Percentiles rank a stretch among this genome's conserved stretches.
Evolutionary conservation across 768 basidiomycete species (phyloP).

Genomic region (Pisolithus microcarpus): DNA sequence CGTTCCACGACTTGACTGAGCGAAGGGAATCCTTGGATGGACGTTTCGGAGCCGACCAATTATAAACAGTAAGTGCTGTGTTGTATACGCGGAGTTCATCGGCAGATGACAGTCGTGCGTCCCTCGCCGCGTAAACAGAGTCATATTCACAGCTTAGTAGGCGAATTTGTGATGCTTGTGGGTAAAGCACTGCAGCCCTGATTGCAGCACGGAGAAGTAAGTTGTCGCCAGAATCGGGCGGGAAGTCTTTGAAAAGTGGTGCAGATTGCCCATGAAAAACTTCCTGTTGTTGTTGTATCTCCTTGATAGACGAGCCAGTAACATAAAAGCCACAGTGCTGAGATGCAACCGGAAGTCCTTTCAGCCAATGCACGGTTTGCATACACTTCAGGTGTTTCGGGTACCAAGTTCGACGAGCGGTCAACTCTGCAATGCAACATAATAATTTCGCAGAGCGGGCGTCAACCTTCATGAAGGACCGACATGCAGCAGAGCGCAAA

Average conservation of each 20-base stretch:
- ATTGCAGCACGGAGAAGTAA: conserved; percentile 14
- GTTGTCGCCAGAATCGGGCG: not conserved
- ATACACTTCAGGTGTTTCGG: conserved; percentile 28
- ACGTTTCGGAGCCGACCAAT: not conserved
- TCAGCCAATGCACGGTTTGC: conserved; percentile 30
- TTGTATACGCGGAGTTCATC: conserved; percentile 14
- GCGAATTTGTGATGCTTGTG: not conserved
- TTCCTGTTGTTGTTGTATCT: conserved; percentile 8
- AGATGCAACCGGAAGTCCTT: conserved; percentile 13
- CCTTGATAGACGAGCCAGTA: conserved; percentile 18
- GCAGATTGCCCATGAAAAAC: conserved; percentile 5
- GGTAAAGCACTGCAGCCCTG: conserved; percentile 12
- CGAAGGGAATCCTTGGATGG: not conserved
- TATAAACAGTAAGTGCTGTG: conserved; percentile 6
- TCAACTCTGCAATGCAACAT: conserved; percentile 24
- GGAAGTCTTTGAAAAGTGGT: conserved; percentile 9
- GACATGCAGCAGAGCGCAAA: conserved; percentile 28
- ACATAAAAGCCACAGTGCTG: conserved; percentile 25
- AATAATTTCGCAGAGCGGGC: conserved; percentile 24
- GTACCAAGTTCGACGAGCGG: conserved; percentile 29
- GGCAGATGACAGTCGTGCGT: not conserved
- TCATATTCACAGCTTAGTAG: not conserved
- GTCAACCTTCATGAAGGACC: conserved; percentile 32
- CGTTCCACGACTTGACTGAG: not conserved
- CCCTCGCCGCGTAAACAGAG: conserved; percentile 3